phyloP scores from a whole-genome alignment of 2,329 filamentous ascomycete genomes.

The Aureobasidium sp. region DNA sequence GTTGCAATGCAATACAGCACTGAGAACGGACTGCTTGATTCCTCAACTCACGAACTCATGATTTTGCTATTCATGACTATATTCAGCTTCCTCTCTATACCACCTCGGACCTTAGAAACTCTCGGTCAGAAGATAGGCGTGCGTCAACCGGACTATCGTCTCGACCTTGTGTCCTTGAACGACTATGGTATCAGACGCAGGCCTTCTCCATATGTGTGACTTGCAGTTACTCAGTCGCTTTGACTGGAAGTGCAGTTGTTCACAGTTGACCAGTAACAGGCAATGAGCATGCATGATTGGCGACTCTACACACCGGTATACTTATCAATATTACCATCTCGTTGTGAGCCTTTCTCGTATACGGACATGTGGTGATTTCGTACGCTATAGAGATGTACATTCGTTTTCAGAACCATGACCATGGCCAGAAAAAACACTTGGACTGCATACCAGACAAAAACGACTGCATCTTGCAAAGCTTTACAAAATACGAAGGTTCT shows the following conservation, averaged over 20 bases:
- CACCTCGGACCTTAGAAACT: neutral
- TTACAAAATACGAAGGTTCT: too few species aligned
- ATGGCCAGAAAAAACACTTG: too few species aligned
- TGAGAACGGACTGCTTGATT: neutral
- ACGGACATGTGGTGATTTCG: too few species aligned
- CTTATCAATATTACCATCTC: too few species aligned
- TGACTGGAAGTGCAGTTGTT: too few species aligned
- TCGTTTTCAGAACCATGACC: too few species aligned
- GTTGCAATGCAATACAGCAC: neutral
- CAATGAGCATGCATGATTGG: too few species aligned
- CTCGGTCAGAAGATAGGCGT: neutral
- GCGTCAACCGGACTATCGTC: neutral
- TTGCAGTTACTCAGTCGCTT: neutral
- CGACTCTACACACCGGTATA: neutral
- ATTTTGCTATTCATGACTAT: neutral
- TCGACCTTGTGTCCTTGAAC: neutral
- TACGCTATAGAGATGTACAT: too few species aligned
- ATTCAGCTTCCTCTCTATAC: neutral
- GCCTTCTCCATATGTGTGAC: neutral
- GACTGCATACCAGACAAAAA: too few species aligned
- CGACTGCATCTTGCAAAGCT: too few species aligned
- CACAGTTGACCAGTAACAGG: too few species aligned
- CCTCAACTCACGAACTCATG: neutral
- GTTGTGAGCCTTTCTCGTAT: too few species aligned
- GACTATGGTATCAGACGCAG: neutral